Conservation (phyloP, 306 rosid species). For the Trifolium pratense region DNA sequence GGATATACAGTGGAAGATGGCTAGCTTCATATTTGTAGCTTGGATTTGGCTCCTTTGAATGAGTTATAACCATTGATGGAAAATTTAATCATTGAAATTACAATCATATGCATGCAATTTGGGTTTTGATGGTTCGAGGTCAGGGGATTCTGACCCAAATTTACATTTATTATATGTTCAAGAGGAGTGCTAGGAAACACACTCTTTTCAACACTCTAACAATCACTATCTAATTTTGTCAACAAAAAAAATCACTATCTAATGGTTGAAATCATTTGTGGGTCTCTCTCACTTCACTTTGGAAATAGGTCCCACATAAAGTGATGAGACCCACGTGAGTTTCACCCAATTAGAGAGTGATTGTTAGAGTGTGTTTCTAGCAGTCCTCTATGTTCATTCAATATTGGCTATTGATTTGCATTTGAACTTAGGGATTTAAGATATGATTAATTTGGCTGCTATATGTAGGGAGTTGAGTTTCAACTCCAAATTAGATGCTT, state of each 20-base stretch:
- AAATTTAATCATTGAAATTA: not conserved
- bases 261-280: too few relatives aligned
- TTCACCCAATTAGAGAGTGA: too few relatives aligned
- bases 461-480: constrained; percentile 3
- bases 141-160: not conserved
- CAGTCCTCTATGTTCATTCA: too few relatives aligned
- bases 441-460: not conserved
- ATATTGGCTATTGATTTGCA: not conserved
- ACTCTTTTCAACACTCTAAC: too few relatives aligned
- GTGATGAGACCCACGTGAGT: too few relatives aligned
- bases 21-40: not conserved
- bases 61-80: too few relatives aligned
- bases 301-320: too few relatives aligned
- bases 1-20: not conserved
- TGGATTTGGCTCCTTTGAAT: not conserved
- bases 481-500: constrained; percentile 4
- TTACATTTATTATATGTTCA: not conserved
- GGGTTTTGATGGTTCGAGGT: constrained; percentile 6
- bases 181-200: too few relatives aligned
- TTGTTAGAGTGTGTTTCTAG: too few relatives aligned
- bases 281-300: too few relatives aligned
- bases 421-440: not conserved
- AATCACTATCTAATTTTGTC: too few relatives aligned
- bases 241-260: too few relatives aligned
- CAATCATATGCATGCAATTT: not conserved